Conservation (phyloP, 305 asterid species). For the Fraxinus nigra region DNA sequence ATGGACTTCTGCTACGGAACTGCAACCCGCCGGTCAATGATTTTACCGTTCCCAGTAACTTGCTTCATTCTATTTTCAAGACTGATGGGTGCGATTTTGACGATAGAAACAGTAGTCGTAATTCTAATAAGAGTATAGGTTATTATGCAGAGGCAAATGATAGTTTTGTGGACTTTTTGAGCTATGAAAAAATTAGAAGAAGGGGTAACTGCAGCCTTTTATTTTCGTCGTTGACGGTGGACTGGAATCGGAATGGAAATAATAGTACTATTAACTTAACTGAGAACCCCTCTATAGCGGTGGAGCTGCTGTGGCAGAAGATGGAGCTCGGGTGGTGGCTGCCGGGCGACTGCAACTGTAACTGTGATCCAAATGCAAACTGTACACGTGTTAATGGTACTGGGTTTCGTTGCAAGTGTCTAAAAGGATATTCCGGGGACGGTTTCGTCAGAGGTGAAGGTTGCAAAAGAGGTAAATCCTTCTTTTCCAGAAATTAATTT, state of each 20-base stretch:
- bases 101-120: background rate
- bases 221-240: constrained; percentile 60
- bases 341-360: constrained; percentile 53
- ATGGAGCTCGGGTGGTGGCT: constrained; percentile 89
- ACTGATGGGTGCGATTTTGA: constrained; percentile 22
- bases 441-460: constrained; percentile 55
- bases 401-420: constrained; percentile 68
- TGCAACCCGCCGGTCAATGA: constrained; percentile 44
- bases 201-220: constrained; percentile 38
- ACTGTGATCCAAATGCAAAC: constrained; percentile 41
- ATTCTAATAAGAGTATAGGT: constrained; percentile 13
- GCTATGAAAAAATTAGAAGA: constrained; percentile 19
- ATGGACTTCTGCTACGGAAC: constrained; percentile 53
- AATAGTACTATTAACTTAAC: background rate
- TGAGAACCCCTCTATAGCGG: constrained; percentile 13
- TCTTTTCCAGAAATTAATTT: background rate
- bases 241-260: constrained; percentile 10
- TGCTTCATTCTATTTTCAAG: constrained; percentile 25
- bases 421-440: constrained; percentile 61
- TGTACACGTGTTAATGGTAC: constrained; percentile 23
- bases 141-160: constrained; percentile 49
- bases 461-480: constrained; percentile 63
- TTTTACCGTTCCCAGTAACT: constrained; percentile 44
- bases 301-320: constrained; percentile 48
- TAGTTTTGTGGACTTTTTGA: constrained; percentile 32